Conservation (phyloP, 441 rosid genomes). For the Pelargonium australe region DNA sequence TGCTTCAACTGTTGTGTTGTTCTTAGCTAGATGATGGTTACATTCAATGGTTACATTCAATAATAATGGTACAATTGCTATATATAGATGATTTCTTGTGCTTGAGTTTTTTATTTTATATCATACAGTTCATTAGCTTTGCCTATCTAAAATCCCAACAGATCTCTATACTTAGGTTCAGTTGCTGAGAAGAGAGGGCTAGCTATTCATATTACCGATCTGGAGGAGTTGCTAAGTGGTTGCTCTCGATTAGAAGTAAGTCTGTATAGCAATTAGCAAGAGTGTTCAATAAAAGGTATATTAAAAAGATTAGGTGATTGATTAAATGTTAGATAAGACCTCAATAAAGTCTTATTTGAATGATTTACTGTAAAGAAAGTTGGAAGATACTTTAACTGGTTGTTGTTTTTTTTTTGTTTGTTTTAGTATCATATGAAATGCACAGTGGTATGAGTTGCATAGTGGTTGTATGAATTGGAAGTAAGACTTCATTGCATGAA, state of each 20-base stretch:
- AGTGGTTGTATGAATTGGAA: not conserved
- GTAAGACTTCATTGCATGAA: not conserved
- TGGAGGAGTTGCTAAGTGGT: conserved; percentile 71
- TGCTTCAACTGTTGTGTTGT: not conserved
- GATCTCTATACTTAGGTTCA: conserved; percentile 72
- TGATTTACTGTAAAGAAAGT: not conserved
- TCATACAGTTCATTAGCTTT: conserved; percentile 18
- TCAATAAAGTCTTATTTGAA: not conserved
- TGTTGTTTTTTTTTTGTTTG: not conserved
- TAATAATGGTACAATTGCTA: not conserved
- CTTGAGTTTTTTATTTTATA: not conserved
- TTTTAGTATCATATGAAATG: too few species aligned
- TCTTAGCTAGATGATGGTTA: not conserved
- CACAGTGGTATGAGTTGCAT: too few species aligned
- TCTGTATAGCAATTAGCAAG: conserved; percentile 9
- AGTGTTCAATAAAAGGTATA: not conserved
- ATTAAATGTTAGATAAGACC: conserved; percentile 2
- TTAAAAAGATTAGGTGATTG: not conserved
- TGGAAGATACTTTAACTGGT: not conserved
- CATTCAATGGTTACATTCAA: not conserved
- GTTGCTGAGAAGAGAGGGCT: conserved; percentile 76
- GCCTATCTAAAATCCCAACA: conserved; percentile 28
- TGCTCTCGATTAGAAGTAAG: conserved; percentile 85
- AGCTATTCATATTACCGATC: conserved; percentile 53
- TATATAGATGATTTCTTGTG: not conserved